phyloP scores from a whole-genome alignment of 805 yeast genomes.

The Yarrowia hollandica region DNA sequence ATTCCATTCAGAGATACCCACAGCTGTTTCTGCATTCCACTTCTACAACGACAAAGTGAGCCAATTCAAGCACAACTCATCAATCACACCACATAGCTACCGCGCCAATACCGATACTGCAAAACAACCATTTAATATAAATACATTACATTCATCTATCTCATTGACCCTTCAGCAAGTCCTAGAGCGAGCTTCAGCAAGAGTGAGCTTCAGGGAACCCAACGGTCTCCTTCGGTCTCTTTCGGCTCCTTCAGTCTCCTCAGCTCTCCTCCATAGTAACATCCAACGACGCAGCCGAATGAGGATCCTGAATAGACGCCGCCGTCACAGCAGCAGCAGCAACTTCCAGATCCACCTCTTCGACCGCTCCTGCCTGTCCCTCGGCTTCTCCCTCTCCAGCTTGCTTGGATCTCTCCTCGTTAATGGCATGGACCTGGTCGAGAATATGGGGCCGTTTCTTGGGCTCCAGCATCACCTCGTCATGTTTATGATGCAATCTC shows the following conservation, averaged over 20 bases:
- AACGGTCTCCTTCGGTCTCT: too few species aligned
- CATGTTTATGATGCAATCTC: constrained; percentile 23
- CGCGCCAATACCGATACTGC: too few species aligned
- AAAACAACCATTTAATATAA: too few species aligned
- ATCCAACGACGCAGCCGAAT: background rate
- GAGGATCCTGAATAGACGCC: constrained; percentile 6
- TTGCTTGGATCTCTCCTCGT: constrained; percentile 5
- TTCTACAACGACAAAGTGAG: too few species aligned
- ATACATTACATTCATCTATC: too few species aligned
- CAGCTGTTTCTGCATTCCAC: too few species aligned
- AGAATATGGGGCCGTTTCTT: constrained; percentile 22
- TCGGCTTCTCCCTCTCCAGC: background rate
- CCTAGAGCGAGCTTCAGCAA: too few species aligned
- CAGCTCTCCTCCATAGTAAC: constrained; percentile 22
- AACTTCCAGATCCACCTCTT: background rate
- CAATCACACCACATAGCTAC: too few species aligned
- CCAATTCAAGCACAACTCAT: too few species aligned
- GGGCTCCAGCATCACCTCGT: constrained; percentile 17
- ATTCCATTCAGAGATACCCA: too few species aligned
- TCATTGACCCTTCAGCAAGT: too few species aligned
- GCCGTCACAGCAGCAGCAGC: constrained; percentile 21
- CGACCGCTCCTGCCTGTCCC: background rate
- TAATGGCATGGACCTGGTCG: background rate
- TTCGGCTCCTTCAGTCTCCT: background rate
- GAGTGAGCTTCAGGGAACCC: too few species aligned